Conservation (phyloP, 306 rosid species). For the Acacia acuminata region DNA sequence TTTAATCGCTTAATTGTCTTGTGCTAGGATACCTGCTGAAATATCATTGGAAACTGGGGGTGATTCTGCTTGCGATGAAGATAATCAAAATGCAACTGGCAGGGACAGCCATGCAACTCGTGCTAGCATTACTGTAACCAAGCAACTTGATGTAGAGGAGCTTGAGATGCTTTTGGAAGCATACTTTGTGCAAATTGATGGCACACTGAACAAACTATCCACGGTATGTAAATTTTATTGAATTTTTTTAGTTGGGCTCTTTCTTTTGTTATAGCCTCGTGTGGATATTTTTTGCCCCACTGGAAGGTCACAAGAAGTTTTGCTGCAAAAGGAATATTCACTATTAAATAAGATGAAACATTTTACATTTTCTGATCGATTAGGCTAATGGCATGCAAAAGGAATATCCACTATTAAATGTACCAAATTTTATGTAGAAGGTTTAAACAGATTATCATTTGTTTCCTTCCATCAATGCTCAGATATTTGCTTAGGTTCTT, state of each 20-base stretch:
- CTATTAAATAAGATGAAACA: neutral
- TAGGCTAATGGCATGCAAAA: neutral
- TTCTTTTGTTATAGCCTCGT: neutral
- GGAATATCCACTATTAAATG: too few species aligned
- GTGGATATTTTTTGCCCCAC: neutral
- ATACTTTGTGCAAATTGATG: slow-evolving; percentile 94
- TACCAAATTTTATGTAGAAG: neutral
- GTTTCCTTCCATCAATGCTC: neutral
- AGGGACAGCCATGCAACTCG: slow-evolving; percentile 72
- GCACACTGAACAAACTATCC: slow-evolving; percentile 77
- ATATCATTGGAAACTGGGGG: slow-evolving; percentile 60
- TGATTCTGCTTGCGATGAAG: slow-evolving; percentile 37
- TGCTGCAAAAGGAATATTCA: neutral
- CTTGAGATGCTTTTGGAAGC: slow-evolving; percentile 99
- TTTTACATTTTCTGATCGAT: neutral
- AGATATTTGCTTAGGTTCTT: neutral
- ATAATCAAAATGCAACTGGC: slow-evolving; percentile 44
- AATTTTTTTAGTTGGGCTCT: neutral
- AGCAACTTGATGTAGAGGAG: slow-evolving; percentile 88
- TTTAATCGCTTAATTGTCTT: slow-evolving; percentile 18
- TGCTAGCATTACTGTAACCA: slow-evolving; percentile 62
- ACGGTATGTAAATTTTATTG: slow-evolving; percentile 33
- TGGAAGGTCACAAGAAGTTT: neutral
- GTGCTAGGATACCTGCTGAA: slow-evolving; percentile 51
- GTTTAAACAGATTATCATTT: neutral